A percentile compares a stretch with the other conserved stretches of the same genome.
Evolutionary conservation across 1,284 basidiomycete genomes (phyloP).

Genomic region (Ceratobasidium theobromae): DNA sequence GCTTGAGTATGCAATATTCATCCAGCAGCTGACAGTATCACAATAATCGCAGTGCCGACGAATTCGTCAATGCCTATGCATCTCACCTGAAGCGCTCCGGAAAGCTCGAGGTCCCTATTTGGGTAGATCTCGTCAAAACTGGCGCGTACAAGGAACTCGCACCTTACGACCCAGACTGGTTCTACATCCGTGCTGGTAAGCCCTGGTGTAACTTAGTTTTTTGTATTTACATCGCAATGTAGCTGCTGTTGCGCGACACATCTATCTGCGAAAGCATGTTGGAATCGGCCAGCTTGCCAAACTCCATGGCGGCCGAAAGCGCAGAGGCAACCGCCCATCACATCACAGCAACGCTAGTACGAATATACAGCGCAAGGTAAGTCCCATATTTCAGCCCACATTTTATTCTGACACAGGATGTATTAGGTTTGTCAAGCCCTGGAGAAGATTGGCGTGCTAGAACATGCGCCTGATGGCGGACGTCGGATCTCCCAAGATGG

Average conservation of each 20-base stretch:
- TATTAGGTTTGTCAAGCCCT: constrained; percentile 85
- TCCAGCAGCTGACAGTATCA: not conserved
- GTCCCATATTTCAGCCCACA: not conserved
- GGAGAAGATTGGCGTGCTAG: constrained; percentile 98
- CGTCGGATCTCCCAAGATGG: constrained; percentile 97
- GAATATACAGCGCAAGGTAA: constrained; percentile 78
- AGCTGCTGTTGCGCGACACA: constrained; percentile 98
- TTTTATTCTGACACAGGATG: not conserved
- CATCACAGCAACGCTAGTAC: constrained; percentile 90
- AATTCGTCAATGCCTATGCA: constrained; percentile 89
- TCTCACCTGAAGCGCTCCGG: constrained; percentile 95
- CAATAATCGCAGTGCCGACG: constrained; percentile 65
- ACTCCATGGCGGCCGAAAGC: constrained; percentile 95
- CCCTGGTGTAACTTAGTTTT: not conserved
- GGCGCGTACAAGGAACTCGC: constrained; percentile 98
- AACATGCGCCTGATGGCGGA: constrained; percentile 91
- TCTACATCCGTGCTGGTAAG: constrained; percentile 93
- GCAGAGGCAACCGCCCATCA: constrained; percentile 91
- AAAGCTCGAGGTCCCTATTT: constrained; percentile 97
- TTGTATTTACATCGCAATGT: not conserved
- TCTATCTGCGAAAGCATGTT: constrained; percentile 99
- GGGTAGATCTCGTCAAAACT: constrained; percentile 99
- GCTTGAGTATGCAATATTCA: not conserved
- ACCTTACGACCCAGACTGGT: constrained; percentile 99
- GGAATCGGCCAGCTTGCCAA: constrained; percentile 95